Conservation (phyloP, 1,284 basidiomycete genomes). For the Irpex sp. region DNA sequence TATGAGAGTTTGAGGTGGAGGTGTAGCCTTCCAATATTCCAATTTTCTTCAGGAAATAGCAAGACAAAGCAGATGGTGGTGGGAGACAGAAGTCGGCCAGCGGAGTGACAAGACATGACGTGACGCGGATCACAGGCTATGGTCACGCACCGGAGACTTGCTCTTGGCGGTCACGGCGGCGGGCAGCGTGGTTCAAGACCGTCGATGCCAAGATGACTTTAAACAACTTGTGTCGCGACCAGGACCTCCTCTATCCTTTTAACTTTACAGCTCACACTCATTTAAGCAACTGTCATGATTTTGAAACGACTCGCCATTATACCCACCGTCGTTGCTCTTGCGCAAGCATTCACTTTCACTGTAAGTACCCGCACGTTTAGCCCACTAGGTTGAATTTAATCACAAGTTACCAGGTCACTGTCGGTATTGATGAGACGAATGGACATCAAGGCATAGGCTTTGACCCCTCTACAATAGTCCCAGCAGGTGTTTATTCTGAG, state of each 20-base stretch:
- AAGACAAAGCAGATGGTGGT: not conserved
- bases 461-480: conserved; percentile 17
- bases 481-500: conserved; percentile 8
- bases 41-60: not conserved
- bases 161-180: not conserved
- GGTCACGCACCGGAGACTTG: not conserved
- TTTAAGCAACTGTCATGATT: not conserved
- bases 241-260: conserved; percentile 2
- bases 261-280: not conserved
- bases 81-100: not conserved
- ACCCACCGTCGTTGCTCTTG: not conserved
- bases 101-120: not conserved
- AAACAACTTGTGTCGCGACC: not conserved
- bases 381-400: not conserved
- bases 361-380: conserved; percentile 2
- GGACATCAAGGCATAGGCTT: conserved; percentile 19
- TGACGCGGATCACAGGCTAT: not conserved
- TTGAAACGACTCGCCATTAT: not conserved
- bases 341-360: conserved; percentile 11
- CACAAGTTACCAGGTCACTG: conserved; percentile 14
- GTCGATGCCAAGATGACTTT: not conserved
- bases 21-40: not conserved
- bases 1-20: not conserved
- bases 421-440: conserved; percentile 17
- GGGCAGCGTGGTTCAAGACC: not conserved